Base-by-base conservation (phyloP, 2,329 filamentous ascomycete species). In the Colletotrichum sp. region DNA sequence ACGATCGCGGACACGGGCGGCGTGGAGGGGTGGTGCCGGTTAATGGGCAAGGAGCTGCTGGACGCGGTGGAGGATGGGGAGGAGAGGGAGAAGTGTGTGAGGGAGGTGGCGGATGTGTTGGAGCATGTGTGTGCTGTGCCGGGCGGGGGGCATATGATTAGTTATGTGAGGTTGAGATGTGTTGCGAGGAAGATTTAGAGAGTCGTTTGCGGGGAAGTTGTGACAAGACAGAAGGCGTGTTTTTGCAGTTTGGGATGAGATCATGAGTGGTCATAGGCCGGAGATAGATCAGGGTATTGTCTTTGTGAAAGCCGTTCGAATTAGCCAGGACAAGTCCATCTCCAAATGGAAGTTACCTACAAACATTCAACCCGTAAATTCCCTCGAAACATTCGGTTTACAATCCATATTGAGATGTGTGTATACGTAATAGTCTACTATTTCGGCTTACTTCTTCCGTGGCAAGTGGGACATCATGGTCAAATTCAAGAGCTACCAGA, bases 1-100 rank as follows among this genome's bases (percentile, higher is more conserved):
- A 95, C 93, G 30, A 86, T 84, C 26, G 86, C 88, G n/a, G 90
- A 89, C 76, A 84, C 83, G 75, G 91, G 91, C 4, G 93, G 93
- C 0, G 84, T 95, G 13, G 89, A 91, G 71, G 93, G 92, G 2
- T 95, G 93, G 93, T 85, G 94, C 30, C 85, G 90, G 79, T 82
- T 95, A 76, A 93, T 95, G 88, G 92, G 89, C 3, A 90, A 88
- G 76, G 83, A 86, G 77, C 89, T 93, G 65, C 85, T 95, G 72
- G 90, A 93, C 77, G 85, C 84, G 3, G 81, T 94, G 10, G 81
- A 84, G 3, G 85, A 52, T 13, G 4, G 84, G 36, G 86, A 84
- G 34, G 82, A 88, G 90, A 69, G 73, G 77, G 91, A 93, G 76
- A 86, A 82, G 59, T 88, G 85, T 8, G 87, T 93, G 4, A 84